phyloP scores from a whole-genome alignment of 2,329 filamentous ascomycete genomes.

The Ascochyta koolunga region DNA sequence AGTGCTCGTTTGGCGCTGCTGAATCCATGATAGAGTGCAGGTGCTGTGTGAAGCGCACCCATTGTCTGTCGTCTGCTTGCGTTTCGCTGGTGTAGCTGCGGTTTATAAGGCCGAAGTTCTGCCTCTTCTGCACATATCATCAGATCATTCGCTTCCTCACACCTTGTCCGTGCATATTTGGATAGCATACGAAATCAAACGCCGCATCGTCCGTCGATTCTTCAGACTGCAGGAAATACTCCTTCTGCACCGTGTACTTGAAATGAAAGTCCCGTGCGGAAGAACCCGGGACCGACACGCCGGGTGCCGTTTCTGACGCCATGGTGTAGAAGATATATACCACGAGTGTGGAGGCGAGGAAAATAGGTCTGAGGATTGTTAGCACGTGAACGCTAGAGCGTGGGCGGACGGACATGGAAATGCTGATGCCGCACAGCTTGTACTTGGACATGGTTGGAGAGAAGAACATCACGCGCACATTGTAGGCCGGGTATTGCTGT shows the following conservation, averaged over 20 bases:
- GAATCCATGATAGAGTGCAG: too few relatives aligned
- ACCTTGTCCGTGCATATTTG: background rate
- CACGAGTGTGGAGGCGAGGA: conserved; percentile 15
- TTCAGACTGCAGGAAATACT: conserved; percentile 70
- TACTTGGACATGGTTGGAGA: background rate
- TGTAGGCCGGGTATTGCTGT: too few relatives aligned
- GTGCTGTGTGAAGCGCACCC: conserved; percentile 57
- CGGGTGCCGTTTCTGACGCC: conserved; percentile 2
- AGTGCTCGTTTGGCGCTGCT: conserved; percentile 56
- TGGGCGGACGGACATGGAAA: background rate
- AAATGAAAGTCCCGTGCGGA: conserved; percentile 49
- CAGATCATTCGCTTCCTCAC: too few relatives aligned
- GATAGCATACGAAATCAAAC: conserved; percentile 66
- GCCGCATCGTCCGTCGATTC: conserved; percentile 58
- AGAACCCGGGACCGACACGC: background rate
- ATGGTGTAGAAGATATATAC: conserved; percentile 16
- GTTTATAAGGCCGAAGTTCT: conserved; percentile 71
- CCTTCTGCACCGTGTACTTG: conserved; percentile 64
- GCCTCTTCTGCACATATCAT: conserved; percentile 53
- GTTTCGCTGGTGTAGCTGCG: conserved; percentile 54
- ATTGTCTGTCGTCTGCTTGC: too few relatives aligned
- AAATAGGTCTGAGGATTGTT: conserved; percentile 17
- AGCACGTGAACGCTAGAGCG: too few relatives aligned
- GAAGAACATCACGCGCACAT: background rate
- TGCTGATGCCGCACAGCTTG: background rate